Percentiles rank a stretch among this genome's conserved stretches.
phyloP scores from a whole-genome alignment of 192 early-diverging fungal species.

The Dissophora ornata region DNA sequence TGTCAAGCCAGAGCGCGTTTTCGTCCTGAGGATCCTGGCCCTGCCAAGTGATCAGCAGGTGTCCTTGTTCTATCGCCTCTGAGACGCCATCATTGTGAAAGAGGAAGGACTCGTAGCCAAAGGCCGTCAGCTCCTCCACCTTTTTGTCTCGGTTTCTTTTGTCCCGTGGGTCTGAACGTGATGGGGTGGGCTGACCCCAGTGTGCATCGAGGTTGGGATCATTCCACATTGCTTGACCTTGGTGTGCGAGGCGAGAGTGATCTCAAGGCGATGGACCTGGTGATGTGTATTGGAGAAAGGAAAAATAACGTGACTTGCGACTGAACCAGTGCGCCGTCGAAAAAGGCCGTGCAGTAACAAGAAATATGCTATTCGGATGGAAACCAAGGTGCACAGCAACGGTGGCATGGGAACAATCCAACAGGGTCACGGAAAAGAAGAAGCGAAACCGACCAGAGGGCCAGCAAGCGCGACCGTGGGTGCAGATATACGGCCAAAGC shows the following conservation, averaged over 20 bases:
- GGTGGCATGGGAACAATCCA: no score
- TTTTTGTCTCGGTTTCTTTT: slow-evolving; percentile 5
- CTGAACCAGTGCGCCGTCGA: no score
- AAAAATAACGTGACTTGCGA: no score
- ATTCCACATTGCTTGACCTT: slow-evolving; percentile 31
- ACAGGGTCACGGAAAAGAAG: no score
- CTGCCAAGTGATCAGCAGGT: slow-evolving; percentile 49
- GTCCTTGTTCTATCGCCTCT: slow-evolving; percentile 50
- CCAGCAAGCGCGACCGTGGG: no score
- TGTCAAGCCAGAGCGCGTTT: slow-evolving; percentile 44
- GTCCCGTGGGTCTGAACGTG: neutral
- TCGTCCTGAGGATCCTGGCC: slow-evolving; percentile 39
- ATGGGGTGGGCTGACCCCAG: neutral
- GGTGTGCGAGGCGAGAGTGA: neutral
- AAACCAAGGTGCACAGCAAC: no score
- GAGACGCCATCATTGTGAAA: slow-evolving; percentile 26
- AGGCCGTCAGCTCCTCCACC: slow-evolving; percentile 31
- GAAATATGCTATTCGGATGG: no score
- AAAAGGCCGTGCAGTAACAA: no score
- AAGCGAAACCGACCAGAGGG: no score
- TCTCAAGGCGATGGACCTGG: no score
- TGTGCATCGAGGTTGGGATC: slow-evolving; percentile 41
- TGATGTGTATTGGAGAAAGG: no score
- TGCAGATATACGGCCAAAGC: no score
- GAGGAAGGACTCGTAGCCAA: slow-evolving; percentile 40